Evolutionary conservation across 192 early-diverging fungal species (phyloP).

Genomic region (Powellomyces hirtus): DNA sequence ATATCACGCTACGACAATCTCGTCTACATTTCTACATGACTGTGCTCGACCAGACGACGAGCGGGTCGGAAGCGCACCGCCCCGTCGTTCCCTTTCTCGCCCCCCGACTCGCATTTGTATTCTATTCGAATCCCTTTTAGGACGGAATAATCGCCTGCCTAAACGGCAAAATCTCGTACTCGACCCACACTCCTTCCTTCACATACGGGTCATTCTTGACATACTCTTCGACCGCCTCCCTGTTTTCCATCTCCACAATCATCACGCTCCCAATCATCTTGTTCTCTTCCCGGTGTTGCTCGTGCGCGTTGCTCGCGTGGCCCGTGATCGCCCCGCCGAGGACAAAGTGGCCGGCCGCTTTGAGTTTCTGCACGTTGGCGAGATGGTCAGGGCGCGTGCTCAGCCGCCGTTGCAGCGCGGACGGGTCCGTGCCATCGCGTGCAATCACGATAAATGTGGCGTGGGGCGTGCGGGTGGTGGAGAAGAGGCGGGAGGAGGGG

Average conservation of each 20-base stretch:
- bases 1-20: too few species aligned
- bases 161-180: slow-evolving; percentile 30
- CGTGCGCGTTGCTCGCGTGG: neutral
- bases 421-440: slow-evolving; percentile 26
- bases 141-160: slow-evolving; percentile 15
- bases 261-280: slow-evolving; percentile 38
- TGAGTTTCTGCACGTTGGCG: slow-evolving; percentile 3
- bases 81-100: too few species aligned
- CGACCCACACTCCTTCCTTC: slow-evolving; percentile 34
- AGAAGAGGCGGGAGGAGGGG: neutral
- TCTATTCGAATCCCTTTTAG: too few species aligned
- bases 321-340: slow-evolving; percentile 34
- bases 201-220: slow-evolving; percentile 32
- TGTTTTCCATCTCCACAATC: slow-evolving; percentile 32
- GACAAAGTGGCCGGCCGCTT: slow-evolving; percentile 15
- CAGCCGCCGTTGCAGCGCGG: slow-evolving; percentile 24
- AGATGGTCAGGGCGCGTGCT: slow-evolving; percentile 25
- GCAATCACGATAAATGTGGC: slow-evolving; percentile 25
- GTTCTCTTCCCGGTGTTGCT: neutral
- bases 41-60: too few species aligned
- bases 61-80: too few species aligned
- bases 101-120: too few species aligned
- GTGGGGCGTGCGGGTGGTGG: neutral
- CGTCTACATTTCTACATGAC: too few species aligned
- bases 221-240: slow-evolving; percentile 29